Conservation (phyloP, 768 basidiomycete genomes). For the Vararia minispora region DNA sequence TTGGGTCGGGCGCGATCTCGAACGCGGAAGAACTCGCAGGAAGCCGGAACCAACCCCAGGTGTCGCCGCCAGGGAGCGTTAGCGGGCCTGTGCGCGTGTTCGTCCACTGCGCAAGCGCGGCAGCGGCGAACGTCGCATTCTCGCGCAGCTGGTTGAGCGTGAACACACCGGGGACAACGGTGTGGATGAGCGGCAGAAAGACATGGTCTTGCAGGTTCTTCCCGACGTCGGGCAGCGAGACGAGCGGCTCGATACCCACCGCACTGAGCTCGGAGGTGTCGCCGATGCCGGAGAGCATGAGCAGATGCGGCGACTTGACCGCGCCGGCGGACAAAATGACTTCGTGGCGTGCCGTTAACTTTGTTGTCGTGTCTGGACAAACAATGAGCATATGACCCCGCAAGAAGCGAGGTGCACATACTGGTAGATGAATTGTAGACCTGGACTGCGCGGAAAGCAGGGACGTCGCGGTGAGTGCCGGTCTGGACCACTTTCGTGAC, state of each 20-base stretch:
- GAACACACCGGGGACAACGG: constrained; percentile 1
- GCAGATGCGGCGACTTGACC: constrained; percentile 25
- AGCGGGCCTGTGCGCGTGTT: constrained; percentile 1
- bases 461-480: not conserved
- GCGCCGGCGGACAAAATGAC: constrained; percentile 14
- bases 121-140: constrained; percentile 1
- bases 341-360: constrained; percentile 6
- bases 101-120: constrained; percentile 1
- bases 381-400: not conserved
- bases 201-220: constrained; percentile 49
- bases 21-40: not conserved
- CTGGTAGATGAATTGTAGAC: not conserved
- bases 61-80: not conserved
- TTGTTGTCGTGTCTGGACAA: constrained; percentile 1
- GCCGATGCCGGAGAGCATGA: constrained; percentile 49
- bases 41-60: constrained; percentile 4
- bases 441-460: constrained; percentile 6
- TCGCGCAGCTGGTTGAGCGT: too few relatives aligned
- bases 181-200: too few relatives aligned
- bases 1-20: not conserved
- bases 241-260: constrained; percentile 34
- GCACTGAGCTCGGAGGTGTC: constrained; percentile 32
- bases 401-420: not conserved
- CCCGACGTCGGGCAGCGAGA: constrained; percentile 39
- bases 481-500: constrained; percentile 13